These are phyloP conservation scores for Auxenochlorella protothecoides DNA, from an alignment of 139 green algal species.

Conservation along the genomic window DNA sequence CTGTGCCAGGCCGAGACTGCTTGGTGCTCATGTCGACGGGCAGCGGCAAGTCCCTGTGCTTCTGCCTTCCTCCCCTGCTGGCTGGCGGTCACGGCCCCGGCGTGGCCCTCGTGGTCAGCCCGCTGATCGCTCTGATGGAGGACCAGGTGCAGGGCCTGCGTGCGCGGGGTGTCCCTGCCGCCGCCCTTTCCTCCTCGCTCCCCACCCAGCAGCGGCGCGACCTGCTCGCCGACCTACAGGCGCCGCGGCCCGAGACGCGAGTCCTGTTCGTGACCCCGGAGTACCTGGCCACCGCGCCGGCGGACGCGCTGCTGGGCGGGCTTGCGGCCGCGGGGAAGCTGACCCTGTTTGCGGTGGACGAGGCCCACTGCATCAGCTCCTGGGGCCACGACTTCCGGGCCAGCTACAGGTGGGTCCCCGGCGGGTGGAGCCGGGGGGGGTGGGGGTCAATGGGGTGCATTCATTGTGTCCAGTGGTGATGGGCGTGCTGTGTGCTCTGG, in stretches of 20 bases:
- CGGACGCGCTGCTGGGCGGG: conserved; percentile 10
- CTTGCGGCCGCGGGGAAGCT: conserved; percentile 31
- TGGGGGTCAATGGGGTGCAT: too few species aligned
- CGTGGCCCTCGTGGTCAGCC: conserved; percentile 26
- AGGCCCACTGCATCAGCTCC: conserved; percentile 42
- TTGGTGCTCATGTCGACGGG: too few species aligned
- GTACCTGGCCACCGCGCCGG: conserved; percentile 3
- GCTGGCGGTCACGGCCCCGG: not conserved
- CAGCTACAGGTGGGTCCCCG: conserved; percentile 9
- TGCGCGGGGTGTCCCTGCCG: not conserved
- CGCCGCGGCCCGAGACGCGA: not conserved
- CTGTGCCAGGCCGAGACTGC: too few species aligned
- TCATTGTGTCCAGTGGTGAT: too few species aligned
- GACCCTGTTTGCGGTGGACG: conserved; percentile 46
- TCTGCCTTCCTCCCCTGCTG: not conserved
- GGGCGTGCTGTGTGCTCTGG: too few species aligned
- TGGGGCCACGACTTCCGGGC: conserved; percentile 38
- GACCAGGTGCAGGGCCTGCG: conserved; percentile 23
- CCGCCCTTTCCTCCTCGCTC: not conserved
- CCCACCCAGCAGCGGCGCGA: not conserved
- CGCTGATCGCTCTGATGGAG: conserved; percentile 38
- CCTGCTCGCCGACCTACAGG: not conserved
- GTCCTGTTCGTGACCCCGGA: conserved; percentile 64
- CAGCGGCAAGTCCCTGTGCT: conserved; percentile 1
- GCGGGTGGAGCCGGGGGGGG: too few species aligned